phyloP scores from a whole-genome alignment of 2,329 filamentous ascomycete species.

The Clarireedia monteithiana region DNA sequence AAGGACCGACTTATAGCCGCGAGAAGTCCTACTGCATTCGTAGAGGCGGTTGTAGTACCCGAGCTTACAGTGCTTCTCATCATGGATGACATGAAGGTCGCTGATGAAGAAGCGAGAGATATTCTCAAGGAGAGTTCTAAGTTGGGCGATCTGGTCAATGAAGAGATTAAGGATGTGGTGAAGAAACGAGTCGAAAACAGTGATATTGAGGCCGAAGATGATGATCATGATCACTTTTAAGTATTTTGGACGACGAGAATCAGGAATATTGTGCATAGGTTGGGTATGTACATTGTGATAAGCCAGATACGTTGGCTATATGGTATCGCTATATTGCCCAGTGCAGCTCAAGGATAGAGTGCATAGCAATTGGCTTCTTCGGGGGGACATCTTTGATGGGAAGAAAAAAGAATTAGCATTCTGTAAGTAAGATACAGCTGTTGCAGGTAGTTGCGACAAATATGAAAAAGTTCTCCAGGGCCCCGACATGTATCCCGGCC shows the following conservation, averaged over 20 bases:
- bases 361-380: too few species aligned
- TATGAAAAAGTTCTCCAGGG: too few species aligned
- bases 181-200: constrained; percentile 46
- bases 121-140: constrained; percentile 22
- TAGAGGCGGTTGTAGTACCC: constrained; percentile 70
- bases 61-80: constrained; percentile 52
- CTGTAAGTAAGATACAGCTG: too few species aligned
- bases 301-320: background rate
- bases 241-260: background rate
- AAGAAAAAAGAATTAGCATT: too few species aligned
- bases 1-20: constrained; percentile 59
- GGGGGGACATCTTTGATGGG: too few species aligned
- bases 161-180: constrained; percentile 48
- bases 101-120: constrained; percentile 31
- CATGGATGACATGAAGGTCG: constrained; percentile 48
- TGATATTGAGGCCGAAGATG: constrained; percentile 18
- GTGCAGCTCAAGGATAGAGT: background rate
- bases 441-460: too few species aligned
- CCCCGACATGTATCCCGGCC: too few species aligned
- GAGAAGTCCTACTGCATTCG: constrained; percentile 58
- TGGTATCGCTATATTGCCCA: background rate
- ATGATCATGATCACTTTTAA: constrained; percentile 1
- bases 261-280: background rate
- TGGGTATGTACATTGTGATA: background rate
- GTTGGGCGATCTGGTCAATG: constrained; percentile 24